Conservation (phyloP, 108 stramenopile genomes). For the Schizochytrium sp. region DNA sequence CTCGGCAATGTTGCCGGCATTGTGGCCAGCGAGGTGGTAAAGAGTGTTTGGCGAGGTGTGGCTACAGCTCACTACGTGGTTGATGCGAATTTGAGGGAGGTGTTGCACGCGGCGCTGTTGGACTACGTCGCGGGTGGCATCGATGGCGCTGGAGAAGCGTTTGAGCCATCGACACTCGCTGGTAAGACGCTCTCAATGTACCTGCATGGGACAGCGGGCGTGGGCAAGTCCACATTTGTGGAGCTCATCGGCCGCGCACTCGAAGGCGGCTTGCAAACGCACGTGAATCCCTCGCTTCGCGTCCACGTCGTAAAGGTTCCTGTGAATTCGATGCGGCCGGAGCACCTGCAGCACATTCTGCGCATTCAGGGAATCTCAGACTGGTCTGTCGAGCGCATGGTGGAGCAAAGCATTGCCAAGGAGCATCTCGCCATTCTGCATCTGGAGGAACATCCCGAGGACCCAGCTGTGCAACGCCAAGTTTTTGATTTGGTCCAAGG, state of each 20-base stretch:
- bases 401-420: conserved; percentile 16
- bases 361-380: conserved; percentile 2
- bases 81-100: background rate
- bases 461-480: background rate
- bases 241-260: background rate
- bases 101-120: background rate
- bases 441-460: background rate
- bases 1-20: background rate
- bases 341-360: background rate
- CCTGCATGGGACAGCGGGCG: background rate
- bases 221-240: background rate
- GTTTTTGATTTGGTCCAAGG: background rate
- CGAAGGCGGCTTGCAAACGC: background rate
- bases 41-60: background rate
- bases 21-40: background rate
- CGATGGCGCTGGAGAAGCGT: background rate
- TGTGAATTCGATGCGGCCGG: background rate
- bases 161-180: background rate
- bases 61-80: background rate
- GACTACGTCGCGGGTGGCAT: background rate
- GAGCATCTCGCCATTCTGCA: background rate
- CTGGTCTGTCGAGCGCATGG: conserved; percentile 5
- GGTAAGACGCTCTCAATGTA: background rate
- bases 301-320: background rate
- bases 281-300: background rate